Evolutionary conservation across 2,329 filamentous ascomycete species (phyloP).

Genomic region (Exophiala xenobiotica): DNA sequence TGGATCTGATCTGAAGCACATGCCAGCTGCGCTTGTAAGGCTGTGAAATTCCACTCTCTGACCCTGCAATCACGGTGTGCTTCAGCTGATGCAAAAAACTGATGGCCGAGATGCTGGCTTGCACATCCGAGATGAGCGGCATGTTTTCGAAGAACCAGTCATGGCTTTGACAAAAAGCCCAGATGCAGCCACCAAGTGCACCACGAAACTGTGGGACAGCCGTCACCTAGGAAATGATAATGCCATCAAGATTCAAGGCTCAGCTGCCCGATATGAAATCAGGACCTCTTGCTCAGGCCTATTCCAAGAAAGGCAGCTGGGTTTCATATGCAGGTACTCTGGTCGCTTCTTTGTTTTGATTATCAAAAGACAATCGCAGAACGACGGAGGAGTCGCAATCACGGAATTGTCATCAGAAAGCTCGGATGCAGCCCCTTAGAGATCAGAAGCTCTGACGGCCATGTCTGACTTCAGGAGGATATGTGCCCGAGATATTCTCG

Average conservation of each 20-base stretch:
- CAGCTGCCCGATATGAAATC: not conserved
- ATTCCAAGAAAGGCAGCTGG: not conserved
- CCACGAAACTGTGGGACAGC: too few relatives aligned
- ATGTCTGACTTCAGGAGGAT: not conserved
- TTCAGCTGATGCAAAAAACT: not conserved
- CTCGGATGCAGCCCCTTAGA: not conserved
- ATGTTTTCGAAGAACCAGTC: not conserved
- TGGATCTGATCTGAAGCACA: too few relatives aligned
- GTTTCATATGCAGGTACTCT: not conserved
- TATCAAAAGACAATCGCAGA: not conserved
- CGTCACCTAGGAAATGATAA: not conserved
- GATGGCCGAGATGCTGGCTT: not conserved
- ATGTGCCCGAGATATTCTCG: not conserved
- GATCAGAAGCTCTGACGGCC: not conserved
- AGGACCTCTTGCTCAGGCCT: not conserved
- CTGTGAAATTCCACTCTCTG: not conserved
- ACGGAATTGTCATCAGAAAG: not conserved
- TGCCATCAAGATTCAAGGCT: too few relatives aligned
- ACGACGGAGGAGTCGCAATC: not conserved
- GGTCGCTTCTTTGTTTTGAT: not conserved
- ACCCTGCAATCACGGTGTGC: not conserved
- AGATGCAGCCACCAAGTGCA: not conserved
- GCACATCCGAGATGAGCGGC: slow-evolving; percentile 1
- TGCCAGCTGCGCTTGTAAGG: not conserved
- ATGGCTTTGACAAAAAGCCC: too few relatives aligned